phyloP scores from a whole-genome alignment of 2,329 filamentous ascomycete genomes.

The Davidsoniella eucalypti region DNA sequence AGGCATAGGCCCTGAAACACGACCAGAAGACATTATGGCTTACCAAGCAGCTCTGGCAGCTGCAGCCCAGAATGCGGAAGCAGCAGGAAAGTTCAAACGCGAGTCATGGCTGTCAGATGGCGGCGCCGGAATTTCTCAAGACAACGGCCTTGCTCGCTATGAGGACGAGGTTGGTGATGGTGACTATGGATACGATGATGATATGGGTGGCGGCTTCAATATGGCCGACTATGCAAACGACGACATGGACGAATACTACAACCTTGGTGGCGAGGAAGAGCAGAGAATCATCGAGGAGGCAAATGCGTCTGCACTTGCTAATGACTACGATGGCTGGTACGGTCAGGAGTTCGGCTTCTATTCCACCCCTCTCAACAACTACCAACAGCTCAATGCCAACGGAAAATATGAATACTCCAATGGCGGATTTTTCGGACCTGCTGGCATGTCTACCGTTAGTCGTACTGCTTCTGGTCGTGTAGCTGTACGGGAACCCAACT shows the following conservation, averaged over 20 bases:
- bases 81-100: slow-evolving; percentile 58
- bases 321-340: slow-evolving; percentile 87
- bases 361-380: slow-evolving; percentile 36
- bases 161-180: slow-evolving; percentile 12
- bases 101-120: slow-evolving; percentile 28
- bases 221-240: slow-evolving; percentile 37
- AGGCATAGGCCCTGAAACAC: slow-evolving; percentile 10
- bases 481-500: slow-evolving; percentile 68
- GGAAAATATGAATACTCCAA: slow-evolving; percentile 46
- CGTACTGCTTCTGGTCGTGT: slow-evolving; percentile 58
- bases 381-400: slow-evolving; percentile 26
- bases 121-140: slow-evolving; percentile 8
- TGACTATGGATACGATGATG: slow-evolving; percentile 34
- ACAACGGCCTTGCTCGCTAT: slow-evolving; percentile 5
- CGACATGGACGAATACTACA: slow-evolving; percentile 37
- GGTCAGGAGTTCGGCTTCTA: slow-evolving; percentile 96
- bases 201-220: slow-evolving; percentile 20
- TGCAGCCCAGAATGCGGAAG: slow-evolving; percentile 61
- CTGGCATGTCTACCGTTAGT: slow-evolving; percentile 36
- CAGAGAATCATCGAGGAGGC: slow-evolving; percentile 88
- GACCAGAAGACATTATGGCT: slow-evolving; percentile 30
- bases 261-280: slow-evolving; percentile 58
- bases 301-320: slow-evolving; percentile 82
- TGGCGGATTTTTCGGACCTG: slow-evolving; percentile 78
- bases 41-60: slow-evolving; percentile 77